phyloP scores from a whole-genome alignment of 768 basidiomycete genomes.

The Podaxis mareebaensis region DNA sequence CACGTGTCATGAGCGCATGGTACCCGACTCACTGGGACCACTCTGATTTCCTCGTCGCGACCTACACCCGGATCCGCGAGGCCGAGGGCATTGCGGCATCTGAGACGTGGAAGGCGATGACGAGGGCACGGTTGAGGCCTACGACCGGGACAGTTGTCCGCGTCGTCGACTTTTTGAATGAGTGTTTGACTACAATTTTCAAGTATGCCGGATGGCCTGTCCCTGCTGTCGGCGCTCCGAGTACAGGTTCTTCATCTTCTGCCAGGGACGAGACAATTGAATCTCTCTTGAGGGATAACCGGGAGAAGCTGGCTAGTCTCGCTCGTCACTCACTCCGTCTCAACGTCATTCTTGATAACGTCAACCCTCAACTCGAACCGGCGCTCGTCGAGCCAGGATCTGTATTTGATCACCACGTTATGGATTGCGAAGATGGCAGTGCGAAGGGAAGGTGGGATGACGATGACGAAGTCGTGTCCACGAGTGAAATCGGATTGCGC shows the following conservation, averaged over 20 bases:
- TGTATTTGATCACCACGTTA: conserved; percentile 27
- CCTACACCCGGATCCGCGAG: conserved; percentile 38
- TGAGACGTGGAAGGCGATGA: conserved; percentile 28
- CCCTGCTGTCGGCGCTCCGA: background rate
- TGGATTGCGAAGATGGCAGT: conserved; percentile 30
- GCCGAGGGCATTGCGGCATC: conserved; percentile 14
- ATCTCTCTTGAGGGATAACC: conserved; percentile 13
- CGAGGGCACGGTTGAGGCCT: conserved; percentile 19
- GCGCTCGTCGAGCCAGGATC: conserved; percentile 27
- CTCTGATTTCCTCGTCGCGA: conserved; percentile 35
- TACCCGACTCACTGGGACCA: conserved; percentile 45
- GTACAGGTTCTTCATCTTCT: conserved; percentile 13
- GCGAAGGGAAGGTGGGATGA: background rate
- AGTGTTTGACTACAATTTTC: conserved; percentile 12
- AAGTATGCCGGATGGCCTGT: conserved; percentile 5
- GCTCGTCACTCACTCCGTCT: conserved; percentile 30
- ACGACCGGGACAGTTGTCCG: conserved; percentile 17
- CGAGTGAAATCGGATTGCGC: conserved; percentile 33
- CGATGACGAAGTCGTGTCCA: conserved; percentile 28
- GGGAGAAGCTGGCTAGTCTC: conserved; percentile 25
- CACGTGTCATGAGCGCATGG: conserved; percentile 42
- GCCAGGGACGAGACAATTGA: conserved; percentile 3
- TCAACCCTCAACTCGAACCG: conserved; percentile 29
- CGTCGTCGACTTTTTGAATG: conserved; percentile 16
- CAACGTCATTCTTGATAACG: conserved; percentile 18